Percentiles rank a stretch among this genome's conserved stretches.
Evolutionary conservation across 306 rosid genomes (phyloP).

Genomic region (Astragalus membranaceus): DNA sequence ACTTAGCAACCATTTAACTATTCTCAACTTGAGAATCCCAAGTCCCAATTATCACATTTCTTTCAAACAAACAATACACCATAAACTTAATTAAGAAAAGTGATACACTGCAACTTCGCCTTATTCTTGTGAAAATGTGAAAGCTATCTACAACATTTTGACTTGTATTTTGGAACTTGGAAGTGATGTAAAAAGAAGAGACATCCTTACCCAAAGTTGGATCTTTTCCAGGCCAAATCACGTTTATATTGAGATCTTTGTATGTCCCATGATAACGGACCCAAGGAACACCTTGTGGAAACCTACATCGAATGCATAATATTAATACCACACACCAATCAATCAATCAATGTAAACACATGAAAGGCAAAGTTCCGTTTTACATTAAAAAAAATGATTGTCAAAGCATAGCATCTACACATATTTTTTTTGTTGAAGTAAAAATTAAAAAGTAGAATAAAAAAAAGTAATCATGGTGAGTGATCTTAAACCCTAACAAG

Average conservation of each 20-base stretch:
- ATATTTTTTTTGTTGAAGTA: background rate
- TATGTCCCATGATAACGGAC: constrained; percentile 63
- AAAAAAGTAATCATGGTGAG: background rate
- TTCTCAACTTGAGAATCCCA: background rate
- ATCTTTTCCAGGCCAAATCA: constrained; percentile 93
- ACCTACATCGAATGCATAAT: constrained; percentile 32
- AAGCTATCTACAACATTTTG: background rate
- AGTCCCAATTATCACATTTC: background rate
- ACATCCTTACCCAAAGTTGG: constrained; percentile 44
- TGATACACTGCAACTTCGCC: background rate
- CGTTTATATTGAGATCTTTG: constrained; percentile 56
- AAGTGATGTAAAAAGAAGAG: background rate
- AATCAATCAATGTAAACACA: background rate
- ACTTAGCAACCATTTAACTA: background rate
- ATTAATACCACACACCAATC: constrained; percentile 1
- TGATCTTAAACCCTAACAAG: constrained; percentile 9
- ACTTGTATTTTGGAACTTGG: background rate
- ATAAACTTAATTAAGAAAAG: background rate
- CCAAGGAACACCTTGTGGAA: constrained; percentile 80
- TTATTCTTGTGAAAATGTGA: background rate
- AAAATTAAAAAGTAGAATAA: background rate
- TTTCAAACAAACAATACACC: background rate
- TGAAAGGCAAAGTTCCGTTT: background rate
- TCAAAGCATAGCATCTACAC: background rate
- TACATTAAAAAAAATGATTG: background rate